Base-by-base conservation (phyloP, 208 protist genomes). In the Leishmania martiniquensis region DNA sequence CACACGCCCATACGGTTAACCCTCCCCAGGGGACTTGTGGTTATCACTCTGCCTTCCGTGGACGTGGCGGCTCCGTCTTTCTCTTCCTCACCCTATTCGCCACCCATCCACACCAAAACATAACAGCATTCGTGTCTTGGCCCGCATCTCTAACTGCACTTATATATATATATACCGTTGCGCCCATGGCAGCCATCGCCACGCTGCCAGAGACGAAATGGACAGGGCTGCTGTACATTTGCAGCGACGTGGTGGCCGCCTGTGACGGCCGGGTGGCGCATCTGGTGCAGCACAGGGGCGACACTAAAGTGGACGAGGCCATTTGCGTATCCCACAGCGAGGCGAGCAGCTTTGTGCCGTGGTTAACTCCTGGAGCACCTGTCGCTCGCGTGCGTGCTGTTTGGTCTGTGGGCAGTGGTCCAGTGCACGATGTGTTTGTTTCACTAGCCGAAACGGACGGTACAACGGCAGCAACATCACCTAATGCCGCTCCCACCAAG, bases 181-280 rank as follows among this genome's bases (percentile, higher is more conserved):
- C 7, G 60, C 39, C n/a, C 29, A 88, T 88, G 87, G 63, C 78
- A 29, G 47, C 49, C 34, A 82, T 93, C 22, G 75, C 81, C 13
- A 90, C 83, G 15, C 83, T 95, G 44, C 80, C 76, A 62, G 83
- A 87, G 17, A 85, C 83, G 0, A 88, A 84, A 72, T 95, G 87
- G 77, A 75, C 82, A 25, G 73, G 78, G 3, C 70, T 95, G 52
- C 73, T 85, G 45, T 57, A 75, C 62, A 84, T 93, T 34, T 55
- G 72, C 42, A 76, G 75, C n/a, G 60, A 59, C 4, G 70, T 80
- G 25, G 76, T 91, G 65, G 88, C 88, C 12, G 89, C 82, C 25
- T 92, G 84, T 37, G 83, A 86, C 20, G 72, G 69, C 13, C 70
- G 82, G 55, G 80, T 83, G 2, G 80, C 85, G 29, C 88, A 88